A percentile compares a stretch with the other conserved stretches of the same genome.
phyloP scores from a whole-genome alignment of 345 rosid genomes.

The Litchi chinensis region DNA sequence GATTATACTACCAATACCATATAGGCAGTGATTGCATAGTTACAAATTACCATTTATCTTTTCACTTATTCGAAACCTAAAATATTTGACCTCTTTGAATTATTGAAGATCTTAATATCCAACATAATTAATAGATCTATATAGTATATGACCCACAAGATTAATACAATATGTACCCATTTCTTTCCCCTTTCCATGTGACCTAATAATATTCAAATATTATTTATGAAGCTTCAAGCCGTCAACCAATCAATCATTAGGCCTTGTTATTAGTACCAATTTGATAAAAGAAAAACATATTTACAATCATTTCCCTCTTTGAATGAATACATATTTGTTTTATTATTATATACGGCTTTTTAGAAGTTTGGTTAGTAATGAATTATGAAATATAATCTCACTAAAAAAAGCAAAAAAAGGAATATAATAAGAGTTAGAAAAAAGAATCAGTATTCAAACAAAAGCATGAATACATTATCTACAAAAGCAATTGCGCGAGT shows the following conservation, averaged over 20 bases:
- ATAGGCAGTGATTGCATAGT: no score
- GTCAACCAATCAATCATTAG: slow-evolving; percentile 37
- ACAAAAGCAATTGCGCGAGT: neutral
- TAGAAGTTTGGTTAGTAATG: neutral
- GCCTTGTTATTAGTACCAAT: slow-evolving; percentile 10
- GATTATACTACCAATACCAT: no score
- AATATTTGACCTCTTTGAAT: no score
- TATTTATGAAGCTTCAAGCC: slow-evolving; percentile 21
- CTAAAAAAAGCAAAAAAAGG: neutral
- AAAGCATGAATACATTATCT: neutral
- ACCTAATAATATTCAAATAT: slow-evolving; percentile 17
- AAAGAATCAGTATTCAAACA: neutral
- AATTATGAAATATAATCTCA: slow-evolving; percentile 36
- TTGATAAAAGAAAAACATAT: slow-evolving; percentile 26
- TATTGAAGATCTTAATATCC: neutral
- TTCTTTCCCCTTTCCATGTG: neutral
- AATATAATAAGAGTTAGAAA: neutral
- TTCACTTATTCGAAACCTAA: no score
- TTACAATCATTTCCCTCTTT: slow-evolving; percentile 25
- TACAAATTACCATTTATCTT: no score
- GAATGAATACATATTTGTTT: neutral
- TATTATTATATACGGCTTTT: neutral
- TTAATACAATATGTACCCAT: neutral
- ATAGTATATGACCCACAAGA: neutral
- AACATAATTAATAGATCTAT: neutral